phyloP scores from a whole-genome alignment of 139 green algal species.

The Picochlorum sp. region DNA sequence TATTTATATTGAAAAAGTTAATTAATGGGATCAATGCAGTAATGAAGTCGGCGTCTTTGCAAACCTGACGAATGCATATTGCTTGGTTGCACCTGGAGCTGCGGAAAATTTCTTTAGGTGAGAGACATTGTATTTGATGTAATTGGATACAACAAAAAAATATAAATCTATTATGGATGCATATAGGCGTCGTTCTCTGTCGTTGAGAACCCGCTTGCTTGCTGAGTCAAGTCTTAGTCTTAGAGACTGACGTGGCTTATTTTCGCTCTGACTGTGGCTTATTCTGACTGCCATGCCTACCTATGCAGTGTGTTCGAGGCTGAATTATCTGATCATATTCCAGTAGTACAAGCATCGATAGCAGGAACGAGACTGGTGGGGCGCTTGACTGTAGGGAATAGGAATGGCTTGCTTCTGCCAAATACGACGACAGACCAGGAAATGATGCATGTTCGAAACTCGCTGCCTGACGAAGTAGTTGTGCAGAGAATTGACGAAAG shows the following conservation, averaged over 20 bases:
- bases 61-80: slow-evolving; percentile 93
- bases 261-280: neutral
- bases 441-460: slow-evolving; percentile 94
- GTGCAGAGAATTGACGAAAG: slow-evolving; percentile 95
- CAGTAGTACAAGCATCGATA: slow-evolving; percentile 87
- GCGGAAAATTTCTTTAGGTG: slow-evolving; percentile 97
- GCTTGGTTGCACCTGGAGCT: slow-evolving; percentile 74
- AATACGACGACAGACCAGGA: slow-evolving; percentile 95
- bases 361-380: slow-evolving; percentile 92
- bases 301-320: slow-evolving; percentile 84
- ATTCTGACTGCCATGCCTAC: neutral
- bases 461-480: slow-evolving; percentile 92
- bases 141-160: neutral
- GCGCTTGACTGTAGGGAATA: slow-evolving; percentile 87
- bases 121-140: neutral
- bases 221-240: no score
- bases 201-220: no score
- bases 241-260: no score
- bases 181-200: neutral
- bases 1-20: neutral
- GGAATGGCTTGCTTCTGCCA: slow-evolving; percentile 93
- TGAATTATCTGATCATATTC: slow-evolving; percentile 93
- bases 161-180: neutral
- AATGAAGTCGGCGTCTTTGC: slow-evolving; percentile 96
- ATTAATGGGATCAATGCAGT: slow-evolving; percentile 11